These are phyloP conservation scores for Saccharomycopsis amapae DNA, from an alignment of 805 yeast species.

Conservation along the genomic window DNA sequence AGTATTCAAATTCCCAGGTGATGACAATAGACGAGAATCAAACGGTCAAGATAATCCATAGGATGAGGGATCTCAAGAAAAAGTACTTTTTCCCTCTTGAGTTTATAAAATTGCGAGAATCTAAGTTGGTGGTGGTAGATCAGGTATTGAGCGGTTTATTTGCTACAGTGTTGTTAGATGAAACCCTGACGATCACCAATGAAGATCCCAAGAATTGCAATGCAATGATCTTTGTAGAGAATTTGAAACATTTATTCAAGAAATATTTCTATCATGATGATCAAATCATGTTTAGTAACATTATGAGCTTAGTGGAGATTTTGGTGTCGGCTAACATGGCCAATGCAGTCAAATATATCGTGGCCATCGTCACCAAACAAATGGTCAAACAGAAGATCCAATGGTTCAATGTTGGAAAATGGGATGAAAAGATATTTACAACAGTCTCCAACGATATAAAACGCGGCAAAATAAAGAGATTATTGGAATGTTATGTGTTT, in stretches of 20 bases:
- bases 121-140: background rate
- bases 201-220: background rate
- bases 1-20: background rate
- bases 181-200: background rate
- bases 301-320: background rate
- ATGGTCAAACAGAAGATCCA: background rate
- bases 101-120: background rate
- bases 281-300: background rate
- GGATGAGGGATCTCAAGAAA: background rate
- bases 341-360: background rate
- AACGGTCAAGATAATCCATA: background rate
- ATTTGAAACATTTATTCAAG: slow-evolving; percentile 2
- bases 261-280: background rate
- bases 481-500: too few relatives aligned
- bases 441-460: background rate
- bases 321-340: background rate
- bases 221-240: background rate
- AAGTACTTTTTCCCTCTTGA: background rate
- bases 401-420: background rate
- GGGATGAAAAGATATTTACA: background rate
- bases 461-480: too few relatives aligned
- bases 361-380: slow-evolving; percentile 2
- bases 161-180: background rate
- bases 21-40: background rate
- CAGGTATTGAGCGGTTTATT: slow-evolving; percentile 5